A percentile compares a stretch with the other conserved stretches of the same genome.
Conservation (phyloP, 257 asterid species). For the Osmanthus fragrans region DNA sequence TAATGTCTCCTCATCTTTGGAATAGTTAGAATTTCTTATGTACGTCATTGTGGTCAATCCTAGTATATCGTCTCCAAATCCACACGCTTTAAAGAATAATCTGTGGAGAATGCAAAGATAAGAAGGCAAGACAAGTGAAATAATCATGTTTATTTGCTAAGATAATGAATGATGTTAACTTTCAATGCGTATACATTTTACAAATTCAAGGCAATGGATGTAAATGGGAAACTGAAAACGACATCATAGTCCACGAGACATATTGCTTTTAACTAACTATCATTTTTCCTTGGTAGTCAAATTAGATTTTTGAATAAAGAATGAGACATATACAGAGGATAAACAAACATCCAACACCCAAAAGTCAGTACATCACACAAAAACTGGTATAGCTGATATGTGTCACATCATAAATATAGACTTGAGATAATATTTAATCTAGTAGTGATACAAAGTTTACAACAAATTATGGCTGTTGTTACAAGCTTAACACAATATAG, state of each 20-base stretch:
- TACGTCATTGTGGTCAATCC: conserved; percentile 91
- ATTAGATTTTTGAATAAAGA: neutral
- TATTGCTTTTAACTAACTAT: neutral
- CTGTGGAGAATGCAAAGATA: neutral
- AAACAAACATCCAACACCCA: neutral
- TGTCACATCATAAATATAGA: too few species aligned
- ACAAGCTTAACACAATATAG: too few species aligned
- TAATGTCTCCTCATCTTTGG: conserved; percentile 36
- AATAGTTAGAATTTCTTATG: conserved; percentile 35
- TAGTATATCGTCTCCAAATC: conserved; percentile 73
- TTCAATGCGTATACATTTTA: neutral
- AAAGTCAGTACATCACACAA: neutral
- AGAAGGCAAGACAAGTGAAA: neutral
- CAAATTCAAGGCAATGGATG: neutral
- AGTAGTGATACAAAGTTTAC: too few species aligned
- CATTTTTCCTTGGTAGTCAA: neutral
- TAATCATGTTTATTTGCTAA: conserved; percentile 1
- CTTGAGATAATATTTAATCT: too few species aligned
- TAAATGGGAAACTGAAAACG: neutral
- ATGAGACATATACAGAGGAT: neutral
- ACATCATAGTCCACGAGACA: neutral
- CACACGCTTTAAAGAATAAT: conserved; percentile 53
- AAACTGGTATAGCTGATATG: too few species aligned
- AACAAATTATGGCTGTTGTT: too few species aligned
- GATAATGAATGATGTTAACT: neutral